Percentiles rank a stretch among this genome's conserved stretches.
These are phyloP conservation scores for Tetrapisispora pingtungensis DNA, from an alignment of 805 yeast species.

Conservation along the genomic window DNA sequence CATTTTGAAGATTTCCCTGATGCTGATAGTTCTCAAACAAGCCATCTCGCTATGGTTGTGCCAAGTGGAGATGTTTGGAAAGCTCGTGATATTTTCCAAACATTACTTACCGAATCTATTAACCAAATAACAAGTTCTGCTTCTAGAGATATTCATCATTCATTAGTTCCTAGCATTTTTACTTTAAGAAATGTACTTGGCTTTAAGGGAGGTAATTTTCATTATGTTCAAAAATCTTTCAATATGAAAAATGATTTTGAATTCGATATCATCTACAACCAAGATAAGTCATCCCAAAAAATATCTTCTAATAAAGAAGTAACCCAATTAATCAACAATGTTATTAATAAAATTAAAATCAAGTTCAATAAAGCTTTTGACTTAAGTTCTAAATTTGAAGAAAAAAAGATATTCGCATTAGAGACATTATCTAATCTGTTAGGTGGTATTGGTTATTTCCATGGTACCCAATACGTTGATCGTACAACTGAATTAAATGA, in stretches of 20 bases:
- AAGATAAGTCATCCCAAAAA: slow-evolving; percentile 33
- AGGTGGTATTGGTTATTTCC: slow-evolving; percentile 84
- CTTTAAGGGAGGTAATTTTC: slow-evolving; percentile 62
- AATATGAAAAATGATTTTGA: slow-evolving; percentile 50
- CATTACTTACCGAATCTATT: slow-evolving; percentile 63
- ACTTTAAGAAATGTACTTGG: slow-evolving; percentile 47
- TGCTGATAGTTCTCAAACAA: slow-evolving; percentile 50
- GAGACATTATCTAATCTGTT: slow-evolving; percentile 71
- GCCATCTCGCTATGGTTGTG: slow-evolving; percentile 56
- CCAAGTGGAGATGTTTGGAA: slow-evolving; percentile 70
- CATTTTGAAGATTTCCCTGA: slow-evolving; percentile 26
- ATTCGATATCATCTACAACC: slow-evolving; percentile 58
- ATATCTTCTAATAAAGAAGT: slow-evolving; percentile 24
- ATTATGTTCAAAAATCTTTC: slow-evolving; percentile 67
- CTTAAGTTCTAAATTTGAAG: slow-evolving; percentile 27
- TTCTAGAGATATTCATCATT: slow-evolving; percentile 17
- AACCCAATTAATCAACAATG: slow-evolving; percentile 12
- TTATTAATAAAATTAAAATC: slow-evolving; percentile 25
- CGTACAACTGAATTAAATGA: slow-evolving; percentile 58
- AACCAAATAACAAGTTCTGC: slow-evolving; percentile 28
- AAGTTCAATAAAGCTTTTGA: slow-evolving; percentile 47
- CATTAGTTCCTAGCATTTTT: slow-evolving; percentile 35
- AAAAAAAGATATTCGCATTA: slow-evolving; percentile 52
- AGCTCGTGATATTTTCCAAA: slow-evolving; percentile 64
- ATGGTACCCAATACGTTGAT: slow-evolving; percentile 79